Evolutionary conservation across 148 eudicot genomes (phyloP), one percentile per base, ranked within the genome.

Genomic region (Spergularia bocconei): DNA sequence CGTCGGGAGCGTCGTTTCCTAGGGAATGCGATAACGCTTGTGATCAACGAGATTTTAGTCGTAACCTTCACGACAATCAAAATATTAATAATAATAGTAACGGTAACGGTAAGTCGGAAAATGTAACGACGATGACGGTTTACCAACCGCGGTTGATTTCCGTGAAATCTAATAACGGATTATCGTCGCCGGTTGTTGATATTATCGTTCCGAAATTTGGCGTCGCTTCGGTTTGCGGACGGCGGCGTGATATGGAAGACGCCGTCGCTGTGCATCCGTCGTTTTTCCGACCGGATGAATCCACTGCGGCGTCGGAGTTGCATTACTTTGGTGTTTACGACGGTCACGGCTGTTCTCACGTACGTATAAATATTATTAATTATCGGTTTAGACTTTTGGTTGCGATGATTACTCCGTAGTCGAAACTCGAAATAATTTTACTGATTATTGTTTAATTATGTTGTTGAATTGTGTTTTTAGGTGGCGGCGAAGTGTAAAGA

Each of bases 341-440:
- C 63, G 97, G 97, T 56, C 97, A 91, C 52, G 93, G 97, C 3
- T 91, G 97, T 78, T 91, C 97, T 81, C 97, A 91, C 65, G 97
- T 88, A 83, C 1, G 83, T 54, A 44, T 44, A n/a, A n/a, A n/a
- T 6, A 44, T 44, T 44, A 44, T 44, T 44, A 44, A 29, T 44
- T 44, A 44, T 44, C 48, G 48, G 48, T 6, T 44, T 44, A 44
- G 7, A 9, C 48, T 44, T 44, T 44, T 44, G 48, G 48, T 44
- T 44, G 48, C 48, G 9, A 44, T 4, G 48, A 9, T 41, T 41
- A n/a, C n/a, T n/a, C n/a, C n/a, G n/a, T n/a, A n/a, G n/a, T n/a
- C n/a, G n/a, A n/a, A n/a, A n/a, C n/a, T n/a, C n/a, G n/a, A n/a
- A n/a, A n/a, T 56, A 15, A n/a, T 15, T 56, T 4, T 53, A 54